Evolutionary conservation across 2,329 filamentous ascomycete species (phyloP).

Genomic region (Calonectria pseudoturangicola): DNA sequence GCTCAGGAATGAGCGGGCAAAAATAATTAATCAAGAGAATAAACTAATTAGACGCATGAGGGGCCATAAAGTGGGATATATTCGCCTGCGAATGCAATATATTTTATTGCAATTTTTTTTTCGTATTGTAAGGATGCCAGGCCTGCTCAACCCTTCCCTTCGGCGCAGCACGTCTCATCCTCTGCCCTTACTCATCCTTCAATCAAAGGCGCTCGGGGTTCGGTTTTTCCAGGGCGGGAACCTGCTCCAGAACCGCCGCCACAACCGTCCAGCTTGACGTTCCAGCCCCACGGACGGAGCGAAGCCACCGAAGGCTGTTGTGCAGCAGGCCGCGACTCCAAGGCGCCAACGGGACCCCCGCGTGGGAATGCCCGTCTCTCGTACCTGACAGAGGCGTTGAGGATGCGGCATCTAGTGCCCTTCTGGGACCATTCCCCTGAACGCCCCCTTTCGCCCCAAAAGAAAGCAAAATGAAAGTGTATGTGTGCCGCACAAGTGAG

Average conservation of each 20-base stretch:
- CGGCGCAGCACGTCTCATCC: conserved; percentile 5
- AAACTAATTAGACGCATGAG: background rate
- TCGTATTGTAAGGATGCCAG: background rate
- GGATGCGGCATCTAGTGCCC: conserved; percentile 22
- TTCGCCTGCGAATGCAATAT: background rate
- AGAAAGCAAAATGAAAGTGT: conserved; percentile 20
- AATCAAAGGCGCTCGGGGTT: background rate
- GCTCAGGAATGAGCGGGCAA: background rate
- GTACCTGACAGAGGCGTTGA: conserved; percentile 31
- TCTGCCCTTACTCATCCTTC: conserved; percentile 5
- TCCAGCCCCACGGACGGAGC: conserved; percentile 19
- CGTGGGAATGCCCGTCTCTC: conserved; percentile 29
- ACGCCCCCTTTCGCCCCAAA: conserved; percentile 4
- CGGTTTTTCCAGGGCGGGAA: conserved; percentile 9
- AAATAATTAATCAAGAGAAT: background rate
- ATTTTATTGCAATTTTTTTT: background rate
- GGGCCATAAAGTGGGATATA: background rate
- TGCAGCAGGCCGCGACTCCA: conserved; percentile 21
- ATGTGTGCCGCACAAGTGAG: conserved; percentile 21
- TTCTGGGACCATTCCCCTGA: conserved; percentile 7
- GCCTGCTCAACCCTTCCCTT: conserved; percentile 7
- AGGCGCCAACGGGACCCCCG: conserved; percentile 13
- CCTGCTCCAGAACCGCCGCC: conserved; percentile 2
- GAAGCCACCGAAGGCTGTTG: conserved; percentile 34
- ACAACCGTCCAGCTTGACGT: conserved; percentile 17